Evolutionary conservation across 2,329 filamentous ascomycete species (phyloP).

Genomic region (Xylaria digitata): DNA sequence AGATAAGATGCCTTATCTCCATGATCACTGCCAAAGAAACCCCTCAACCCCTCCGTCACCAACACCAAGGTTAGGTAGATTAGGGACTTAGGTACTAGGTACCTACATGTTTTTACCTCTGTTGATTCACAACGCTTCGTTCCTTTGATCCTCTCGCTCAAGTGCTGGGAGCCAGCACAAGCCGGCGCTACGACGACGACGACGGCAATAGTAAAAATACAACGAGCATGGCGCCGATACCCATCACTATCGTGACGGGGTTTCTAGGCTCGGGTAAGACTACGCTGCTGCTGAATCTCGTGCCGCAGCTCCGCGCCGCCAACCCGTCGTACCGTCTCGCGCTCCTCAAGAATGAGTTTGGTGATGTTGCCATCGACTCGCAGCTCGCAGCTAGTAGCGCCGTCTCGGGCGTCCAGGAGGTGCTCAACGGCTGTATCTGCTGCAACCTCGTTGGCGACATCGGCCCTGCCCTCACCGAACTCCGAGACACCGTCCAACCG

Average conservation of each 20-base stretch:
- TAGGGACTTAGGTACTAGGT: no score
- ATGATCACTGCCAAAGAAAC: constrained; percentile 8
- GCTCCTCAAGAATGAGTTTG: constrained; percentile 97
- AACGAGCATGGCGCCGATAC: constrained; percentile 73
- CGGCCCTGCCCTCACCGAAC: constrained; percentile 79
- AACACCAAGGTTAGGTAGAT: no score
- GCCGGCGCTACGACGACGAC: constrained; percentile 1
- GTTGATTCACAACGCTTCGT: no score
- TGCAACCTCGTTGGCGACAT: constrained; percentile 97
- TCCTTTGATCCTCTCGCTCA: background rate
- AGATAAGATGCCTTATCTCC: constrained; percentile 6
- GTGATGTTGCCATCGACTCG: constrained; percentile 92
- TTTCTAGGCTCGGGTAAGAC: constrained; percentile 98
- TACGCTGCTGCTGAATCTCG: constrained; percentile 91
- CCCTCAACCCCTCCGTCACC: constrained; percentile 28
- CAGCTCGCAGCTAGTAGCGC: constrained; percentile 85
- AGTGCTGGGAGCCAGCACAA: background rate
- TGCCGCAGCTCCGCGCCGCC: constrained; percentile 84
- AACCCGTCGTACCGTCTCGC: constrained; percentile 85
- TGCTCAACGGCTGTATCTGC: constrained; percentile 98
- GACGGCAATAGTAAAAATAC: background rate
- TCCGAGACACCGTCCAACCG: constrained; percentile 69
- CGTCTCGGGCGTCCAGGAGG: constrained; percentile 89
- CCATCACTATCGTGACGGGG: constrained; percentile 94
- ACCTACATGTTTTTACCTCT: no score